Conservation (phyloP, 2,329 filamentous ascomycete genomes). For the Fusarium sarcochroum region DNA sequence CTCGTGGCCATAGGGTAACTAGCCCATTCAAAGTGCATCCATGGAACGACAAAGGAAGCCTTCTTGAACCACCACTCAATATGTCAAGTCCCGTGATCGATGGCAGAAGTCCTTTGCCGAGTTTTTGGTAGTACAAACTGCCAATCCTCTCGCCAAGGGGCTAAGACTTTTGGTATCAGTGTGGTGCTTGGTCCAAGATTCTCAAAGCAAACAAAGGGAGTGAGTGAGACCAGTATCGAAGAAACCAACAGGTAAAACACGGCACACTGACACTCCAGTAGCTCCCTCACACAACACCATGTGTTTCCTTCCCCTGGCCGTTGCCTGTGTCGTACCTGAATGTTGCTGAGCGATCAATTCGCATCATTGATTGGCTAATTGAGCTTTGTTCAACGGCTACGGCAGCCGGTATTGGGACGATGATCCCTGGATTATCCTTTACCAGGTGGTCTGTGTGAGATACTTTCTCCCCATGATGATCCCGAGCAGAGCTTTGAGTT, state of each 20-base stretch:
- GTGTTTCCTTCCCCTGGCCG: slow-evolving; percentile 13
- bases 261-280: slow-evolving; percentile 6
- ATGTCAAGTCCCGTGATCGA: slow-evolving; percentile 24
- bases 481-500: not conserved
- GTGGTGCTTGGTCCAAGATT: slow-evolving; percentile 15
- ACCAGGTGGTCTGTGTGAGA: slow-evolving; percentile 9
- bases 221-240: slow-evolving; percentile 17
- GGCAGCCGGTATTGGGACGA: slow-evolving; percentile 1
- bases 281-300: slow-evolving; percentile 20
- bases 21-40: not conserved
- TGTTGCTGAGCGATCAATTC: slow-evolving; percentile 15
- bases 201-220: slow-evolving; percentile 22
- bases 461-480: not conserved
- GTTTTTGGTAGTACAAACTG: slow-evolving; percentile 15
- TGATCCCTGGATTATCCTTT: not conserved
- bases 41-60: not conserved
- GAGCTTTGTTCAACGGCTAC: slow-evolving; percentile 20
- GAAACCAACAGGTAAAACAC: slow-evolving; percentile 5
- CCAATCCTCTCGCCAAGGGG: not conserved
- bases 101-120: slow-evolving; percentile 27
- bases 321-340: slow-evolving; percentile 22
- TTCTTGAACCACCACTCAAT: not conserved
- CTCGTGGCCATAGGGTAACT: slow-evolving; percentile 24
- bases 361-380: slow-evolving; percentile 8
- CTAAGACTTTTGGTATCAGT: not conserved